These are phyloP conservation scores for Solanum medicagineum DNA, from an alignment of 257 asterid species.

Conservation along the genomic window DNA sequence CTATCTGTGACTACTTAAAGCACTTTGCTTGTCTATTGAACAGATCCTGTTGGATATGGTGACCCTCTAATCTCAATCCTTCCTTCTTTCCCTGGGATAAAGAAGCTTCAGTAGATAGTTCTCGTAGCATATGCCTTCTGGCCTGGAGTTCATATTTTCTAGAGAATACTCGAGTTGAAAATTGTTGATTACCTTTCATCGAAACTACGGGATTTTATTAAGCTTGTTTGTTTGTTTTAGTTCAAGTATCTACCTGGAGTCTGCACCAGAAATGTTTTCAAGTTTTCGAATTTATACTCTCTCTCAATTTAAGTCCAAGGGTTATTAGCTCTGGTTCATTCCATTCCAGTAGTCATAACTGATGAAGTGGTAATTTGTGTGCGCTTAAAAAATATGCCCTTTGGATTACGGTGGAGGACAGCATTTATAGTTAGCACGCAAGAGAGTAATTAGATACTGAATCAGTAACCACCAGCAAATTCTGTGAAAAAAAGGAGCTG, in stretches of 20 bases:
- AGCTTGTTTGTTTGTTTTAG: background rate
- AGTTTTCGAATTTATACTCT: background rate
- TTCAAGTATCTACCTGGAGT: background rate
- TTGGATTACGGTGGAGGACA: no score
- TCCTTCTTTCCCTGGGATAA: constrained; percentile 91
- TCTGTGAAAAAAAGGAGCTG: background rate
- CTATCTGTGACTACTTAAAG: background rate
- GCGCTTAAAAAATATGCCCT: no score
- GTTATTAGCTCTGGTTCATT: background rate
- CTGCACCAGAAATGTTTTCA: background rate
- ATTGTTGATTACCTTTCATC: background rate
- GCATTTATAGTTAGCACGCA: no score
- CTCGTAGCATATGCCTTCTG: background rate
- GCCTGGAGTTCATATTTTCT: background rate
- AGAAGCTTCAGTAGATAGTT: constrained; percentile 13
- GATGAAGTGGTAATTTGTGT: no score
- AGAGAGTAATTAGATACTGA: background rate
- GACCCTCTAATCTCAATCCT: constrained; percentile 71
- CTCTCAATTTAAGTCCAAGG: background rate
- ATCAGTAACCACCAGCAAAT: background rate
- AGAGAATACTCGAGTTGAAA: background rate
- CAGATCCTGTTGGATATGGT: constrained; percentile 82
- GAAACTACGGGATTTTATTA: background rate
- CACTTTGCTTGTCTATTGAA: background rate
- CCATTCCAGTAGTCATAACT: background rate